Percentiles rank a stretch among this genome's conserved stretches.
These are phyloP conservation scores for Penicillium sp. DNA, from an alignment of 2,329 filamentous ascomycete species.

Conservation along the genomic window DNA sequence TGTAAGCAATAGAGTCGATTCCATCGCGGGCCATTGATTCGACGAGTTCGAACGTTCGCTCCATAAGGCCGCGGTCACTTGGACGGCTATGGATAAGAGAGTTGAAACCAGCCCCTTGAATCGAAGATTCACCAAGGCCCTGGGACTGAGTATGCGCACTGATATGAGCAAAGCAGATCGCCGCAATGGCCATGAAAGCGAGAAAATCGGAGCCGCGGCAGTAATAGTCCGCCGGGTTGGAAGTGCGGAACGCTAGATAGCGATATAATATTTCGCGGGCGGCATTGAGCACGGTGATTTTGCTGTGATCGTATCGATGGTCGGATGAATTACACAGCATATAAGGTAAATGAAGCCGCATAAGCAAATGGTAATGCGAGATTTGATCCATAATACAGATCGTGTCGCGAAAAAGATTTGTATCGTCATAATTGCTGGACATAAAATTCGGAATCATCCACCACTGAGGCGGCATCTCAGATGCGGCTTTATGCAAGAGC, in stretches of 20 bases:
- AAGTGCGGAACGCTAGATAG: conserved; percentile 49
- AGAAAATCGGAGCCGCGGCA: conserved; percentile 55
- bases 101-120: conserved; percentile 17
- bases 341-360: conserved; percentile 56
- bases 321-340: conserved; percentile 44
- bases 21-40: conserved; percentile 22
- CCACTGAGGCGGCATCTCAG: conserved; percentile 48
- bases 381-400: conserved; percentile 49
- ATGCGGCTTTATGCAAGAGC: conserved; percentile 44
- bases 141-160: conserved; percentile 30
- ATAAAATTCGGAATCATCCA: conserved; percentile 43
- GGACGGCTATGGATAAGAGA: conserved; percentile 44
- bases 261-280: conserved; percentile 53
- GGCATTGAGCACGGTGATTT: conserved; percentile 49
- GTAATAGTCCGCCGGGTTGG: conserved; percentile 39
- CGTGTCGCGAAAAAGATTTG: conserved; percentile 31
- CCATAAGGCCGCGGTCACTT: conserved; percentile 45
- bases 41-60: conserved; percentile 37
- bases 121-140: neutral
- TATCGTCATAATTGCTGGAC: conserved; percentile 8
- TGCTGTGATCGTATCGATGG: conserved; percentile 48
- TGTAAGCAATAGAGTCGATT: conserved; percentile 29
- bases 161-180: conserved; percentile 51
- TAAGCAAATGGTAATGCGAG: conserved; percentile 51
- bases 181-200: conserved; percentile 42